Conservation (phyloP, 2,329 filamentous ascomycete species). For the Colletotrichum sp. region DNA sequence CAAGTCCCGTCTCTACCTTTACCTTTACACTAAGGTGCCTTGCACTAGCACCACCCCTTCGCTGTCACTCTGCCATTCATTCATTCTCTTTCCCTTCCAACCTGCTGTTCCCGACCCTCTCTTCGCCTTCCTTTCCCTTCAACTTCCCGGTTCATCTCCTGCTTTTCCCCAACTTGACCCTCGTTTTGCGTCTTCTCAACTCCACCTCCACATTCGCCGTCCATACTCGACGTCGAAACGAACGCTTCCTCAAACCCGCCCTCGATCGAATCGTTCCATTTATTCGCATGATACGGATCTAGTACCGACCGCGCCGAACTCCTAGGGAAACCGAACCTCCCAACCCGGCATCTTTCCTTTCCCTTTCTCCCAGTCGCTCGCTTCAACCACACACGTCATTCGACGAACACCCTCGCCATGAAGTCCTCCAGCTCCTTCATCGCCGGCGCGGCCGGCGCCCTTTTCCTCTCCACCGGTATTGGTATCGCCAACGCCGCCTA, state of each 20-base stretch:
- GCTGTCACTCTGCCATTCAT: conserved; percentile 10
- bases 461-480: not conserved
- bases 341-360: not conserved
- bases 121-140: not conserved
- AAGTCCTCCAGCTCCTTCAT: not conserved
- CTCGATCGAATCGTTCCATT: not conserved
- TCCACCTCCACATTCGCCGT: not conserved
- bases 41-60: conserved; percentile 8
- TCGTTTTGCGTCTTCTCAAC: conserved; percentile 1
- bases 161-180: not conserved
- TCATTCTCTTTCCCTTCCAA: not conserved
- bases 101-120: not conserved
- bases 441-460: conserved; percentile 3
- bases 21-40: not conserved
- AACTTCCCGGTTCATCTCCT: conserved; percentile 3
- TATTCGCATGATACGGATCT: conserved; percentile 4
- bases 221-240: not conserved
- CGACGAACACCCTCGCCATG: conserved; percentile 1
- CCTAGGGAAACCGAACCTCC: not conserved
- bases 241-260: not conserved
- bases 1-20: not conserved
- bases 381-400: conserved; percentile 1
- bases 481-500: conserved; percentile 4
- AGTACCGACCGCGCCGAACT: not conserved
- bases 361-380: conserved; percentile 4